These are phyloP conservation scores for Hippophae tibetana DNA, from an alignment of 306 rosid genomes.

Conservation along the genomic window DNA sequence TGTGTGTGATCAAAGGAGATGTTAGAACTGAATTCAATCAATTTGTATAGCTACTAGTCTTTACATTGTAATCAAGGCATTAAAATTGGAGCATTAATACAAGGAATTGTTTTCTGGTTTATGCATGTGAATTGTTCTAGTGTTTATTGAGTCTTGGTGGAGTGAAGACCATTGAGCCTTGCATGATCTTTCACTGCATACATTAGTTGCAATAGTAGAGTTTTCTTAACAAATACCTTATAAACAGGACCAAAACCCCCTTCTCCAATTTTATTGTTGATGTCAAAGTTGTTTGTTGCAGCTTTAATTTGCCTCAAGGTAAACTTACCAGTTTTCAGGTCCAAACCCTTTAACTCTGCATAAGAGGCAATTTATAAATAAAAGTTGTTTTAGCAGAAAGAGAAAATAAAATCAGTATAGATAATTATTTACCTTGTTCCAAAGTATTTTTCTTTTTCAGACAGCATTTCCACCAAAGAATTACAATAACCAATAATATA, in stretches of 20 bases:
- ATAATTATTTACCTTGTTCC: slow-evolving; percentile 25
- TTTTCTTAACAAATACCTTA: slow-evolving; percentile 18
- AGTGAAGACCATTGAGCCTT: too few relatives aligned
- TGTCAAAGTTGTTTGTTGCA: slow-evolving; percentile 35
- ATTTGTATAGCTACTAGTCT: too few relatives aligned
- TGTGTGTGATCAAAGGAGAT: too few relatives aligned
- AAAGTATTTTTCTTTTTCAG: slow-evolving; percentile 9
- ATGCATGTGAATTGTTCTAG: too few relatives aligned
- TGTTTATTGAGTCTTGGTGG: too few relatives aligned
- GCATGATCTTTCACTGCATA: too few relatives aligned
- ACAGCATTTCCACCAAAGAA: slow-evolving; percentile 27
- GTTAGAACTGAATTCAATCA: too few relatives aligned
- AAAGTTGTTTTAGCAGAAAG: not conserved
- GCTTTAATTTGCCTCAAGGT: slow-evolving; percentile 31
- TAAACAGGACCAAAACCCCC: slow-evolving; percentile 46
- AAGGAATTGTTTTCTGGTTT: too few relatives aligned
- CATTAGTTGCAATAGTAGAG: too few relatives aligned
- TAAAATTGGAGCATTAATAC: too few relatives aligned
- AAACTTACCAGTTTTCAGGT: slow-evolving; percentile 24
- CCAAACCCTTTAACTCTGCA: slow-evolving; percentile 21
- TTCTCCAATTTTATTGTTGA: slow-evolving; percentile 34
- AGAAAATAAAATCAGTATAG: not conserved
- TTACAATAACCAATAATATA: slow-evolving; percentile 14
- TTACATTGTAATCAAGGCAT: too few relatives aligned
- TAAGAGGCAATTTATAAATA: not conserved